Percentiles rank a stretch among this genome's conserved stretches.
Conservation (phyloP, 805 yeast genomes). For the Ogataea angusta region DNA sequence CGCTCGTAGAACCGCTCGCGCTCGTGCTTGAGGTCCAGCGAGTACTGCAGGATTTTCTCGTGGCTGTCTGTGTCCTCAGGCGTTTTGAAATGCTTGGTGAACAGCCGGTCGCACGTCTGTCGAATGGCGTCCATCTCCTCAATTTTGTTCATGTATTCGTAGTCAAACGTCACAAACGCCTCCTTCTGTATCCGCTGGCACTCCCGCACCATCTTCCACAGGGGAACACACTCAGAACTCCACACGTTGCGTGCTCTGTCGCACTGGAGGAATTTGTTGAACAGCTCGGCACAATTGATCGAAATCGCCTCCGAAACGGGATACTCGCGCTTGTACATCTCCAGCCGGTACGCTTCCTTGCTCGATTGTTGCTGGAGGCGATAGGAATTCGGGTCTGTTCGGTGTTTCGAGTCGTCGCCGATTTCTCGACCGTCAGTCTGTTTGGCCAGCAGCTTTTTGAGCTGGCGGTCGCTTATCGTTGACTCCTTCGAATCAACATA, state of each 20-base stretch:
- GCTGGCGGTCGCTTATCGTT: constrained; percentile 30
- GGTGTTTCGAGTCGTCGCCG: neutral
- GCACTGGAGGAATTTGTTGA: constrained; percentile 28
- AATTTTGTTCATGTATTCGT: constrained; percentile 26
- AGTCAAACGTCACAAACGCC: constrained; percentile 33
- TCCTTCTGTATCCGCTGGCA: constrained; percentile 32
- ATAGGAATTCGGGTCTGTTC: too few relatives aligned
- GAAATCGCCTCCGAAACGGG: constrained; percentile 28
- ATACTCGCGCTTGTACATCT: constrained; percentile 29
- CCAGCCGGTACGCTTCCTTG: constrained; percentile 11
- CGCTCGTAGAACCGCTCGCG: constrained; percentile 29
- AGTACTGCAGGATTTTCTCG: constrained; percentile 21
- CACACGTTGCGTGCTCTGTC: constrained; percentile 20
- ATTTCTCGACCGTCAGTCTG: constrained; percentile 3
- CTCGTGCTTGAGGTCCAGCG: constrained; percentile 26
- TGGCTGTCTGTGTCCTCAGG: constrained; percentile 29
- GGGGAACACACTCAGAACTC: constrained; percentile 24
- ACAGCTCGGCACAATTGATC: constrained; percentile 35
- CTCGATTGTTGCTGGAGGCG: neutral
- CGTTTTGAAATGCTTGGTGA: constrained; percentile 26
- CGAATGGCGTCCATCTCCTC: constrained; percentile 30
- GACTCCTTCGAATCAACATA: constrained; percentile 28
- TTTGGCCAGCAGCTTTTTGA: constrained; percentile 24
- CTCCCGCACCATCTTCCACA: constrained; percentile 30
- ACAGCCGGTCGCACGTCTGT: constrained; percentile 27